phyloP scores from a whole-genome alignment of 495 filamentous ascomycete genomes.

The Xylaria nigripes region DNA sequence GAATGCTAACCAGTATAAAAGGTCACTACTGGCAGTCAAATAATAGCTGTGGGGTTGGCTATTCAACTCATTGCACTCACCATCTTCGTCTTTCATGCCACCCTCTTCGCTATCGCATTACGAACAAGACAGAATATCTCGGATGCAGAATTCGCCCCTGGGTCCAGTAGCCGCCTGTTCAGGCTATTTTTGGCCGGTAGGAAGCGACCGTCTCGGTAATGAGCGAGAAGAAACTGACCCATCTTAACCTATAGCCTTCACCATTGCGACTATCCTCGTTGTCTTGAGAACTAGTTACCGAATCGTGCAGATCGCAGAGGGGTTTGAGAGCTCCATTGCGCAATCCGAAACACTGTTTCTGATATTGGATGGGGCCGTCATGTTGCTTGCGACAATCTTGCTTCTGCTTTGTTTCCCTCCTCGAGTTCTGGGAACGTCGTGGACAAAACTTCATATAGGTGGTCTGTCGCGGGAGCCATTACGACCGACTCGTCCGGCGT shows the following conservation, averaged over 20 bases:
- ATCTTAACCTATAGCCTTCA: constrained; percentile 16
- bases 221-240: constrained; percentile 8
- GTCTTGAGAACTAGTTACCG: constrained; percentile 29
- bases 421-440: constrained; percentile 9
- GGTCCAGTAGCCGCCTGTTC: constrained; percentile 30
- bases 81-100: constrained; percentile 21
- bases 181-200: constrained; percentile 30
- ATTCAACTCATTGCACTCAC: constrained; percentile 30
- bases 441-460: neutral
- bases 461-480: constrained; percentile 9
- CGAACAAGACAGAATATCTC: constrained; percentile 24
- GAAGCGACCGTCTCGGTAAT: neutral
- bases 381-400: constrained; percentile 27
- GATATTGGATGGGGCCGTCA: constrained; percentile 32
- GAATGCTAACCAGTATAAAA: constrained; percentile 18
- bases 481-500: constrained; percentile 7
- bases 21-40: constrained; percentile 23
- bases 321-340: constrained; percentile 15
- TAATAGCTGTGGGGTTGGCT: constrained; percentile 31
- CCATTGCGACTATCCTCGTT: constrained; percentile 24
- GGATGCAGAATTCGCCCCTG: constrained; percentile 22
- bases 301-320: constrained; percentile 18
- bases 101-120: constrained; percentile 28
- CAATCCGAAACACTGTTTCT: constrained; percentile 22
- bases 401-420: constrained; percentile 23